phyloP scores from a whole-genome alignment of 495 filamentous ascomycete genomes.

The Durotheca rogersii region DNA sequence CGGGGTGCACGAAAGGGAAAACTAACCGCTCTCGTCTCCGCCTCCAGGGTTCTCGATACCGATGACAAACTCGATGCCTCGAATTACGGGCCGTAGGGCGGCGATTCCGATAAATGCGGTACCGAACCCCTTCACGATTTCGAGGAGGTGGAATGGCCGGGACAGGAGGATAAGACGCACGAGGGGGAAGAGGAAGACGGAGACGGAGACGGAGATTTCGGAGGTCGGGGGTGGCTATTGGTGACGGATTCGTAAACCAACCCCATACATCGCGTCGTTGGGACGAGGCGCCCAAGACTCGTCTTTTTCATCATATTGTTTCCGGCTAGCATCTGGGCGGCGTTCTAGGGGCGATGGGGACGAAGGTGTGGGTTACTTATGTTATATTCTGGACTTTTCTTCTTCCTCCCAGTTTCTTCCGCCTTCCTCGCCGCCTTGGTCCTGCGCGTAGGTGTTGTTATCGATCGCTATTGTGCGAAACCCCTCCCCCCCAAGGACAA shows the following conservation, averaged over 20 bases:
- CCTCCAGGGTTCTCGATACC: conserved; percentile 49
- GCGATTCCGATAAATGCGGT: neutral
- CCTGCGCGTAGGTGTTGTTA: too few relatives aligned
- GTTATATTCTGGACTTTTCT: conserved; percentile 1
- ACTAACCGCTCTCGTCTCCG: conserved; percentile 10
- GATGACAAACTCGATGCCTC: conserved; percentile 53
- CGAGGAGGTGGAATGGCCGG: too few relatives aligned
- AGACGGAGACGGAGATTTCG: neutral
- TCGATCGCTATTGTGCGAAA: too few relatives aligned
- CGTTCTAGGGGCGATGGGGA: conserved; percentile 6
- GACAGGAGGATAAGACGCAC: too few relatives aligned
- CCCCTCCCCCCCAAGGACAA: too few relatives aligned
- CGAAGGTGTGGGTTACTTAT: neutral
- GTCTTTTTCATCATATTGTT: too few relatives aligned
- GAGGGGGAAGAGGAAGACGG: neutral
- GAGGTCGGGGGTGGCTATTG: conserved; percentile 3
- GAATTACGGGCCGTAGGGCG: conserved; percentile 37
- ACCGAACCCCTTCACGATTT: neutral
- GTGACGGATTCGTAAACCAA: neutral
- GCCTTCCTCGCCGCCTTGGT: too few relatives aligned
- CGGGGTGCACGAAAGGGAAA: too few relatives aligned
- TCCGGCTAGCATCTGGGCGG: conserved; percentile 17
- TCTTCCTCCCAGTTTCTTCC: neutral
- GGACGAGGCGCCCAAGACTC: too few relatives aligned
- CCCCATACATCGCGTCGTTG: too few relatives aligned